Base-by-base conservation (phyloP, 2,329 filamentous ascomycete species). In the Exophiala sp. region DNA sequence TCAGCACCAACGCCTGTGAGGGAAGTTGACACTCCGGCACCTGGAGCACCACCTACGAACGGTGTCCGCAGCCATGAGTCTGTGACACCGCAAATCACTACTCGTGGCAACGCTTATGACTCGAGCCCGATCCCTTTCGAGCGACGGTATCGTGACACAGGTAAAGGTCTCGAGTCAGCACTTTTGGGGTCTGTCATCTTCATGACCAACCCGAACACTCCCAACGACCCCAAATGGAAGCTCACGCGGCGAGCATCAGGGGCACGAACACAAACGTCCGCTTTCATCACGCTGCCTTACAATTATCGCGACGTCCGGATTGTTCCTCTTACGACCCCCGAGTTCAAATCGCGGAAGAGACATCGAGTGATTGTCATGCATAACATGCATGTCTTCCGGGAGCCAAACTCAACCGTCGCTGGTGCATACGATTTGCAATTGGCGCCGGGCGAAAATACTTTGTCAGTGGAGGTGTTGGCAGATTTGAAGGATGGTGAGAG, bases 401-500 rank as follows among this genome's bases (percentile, higher is more conserved):
- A 62, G 16, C 50, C 52, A 35, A 60, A 58, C 32, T 58, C 62
- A 14, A 75, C 79, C 43, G 76, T 78, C 55, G 83, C 83, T 58
- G 84, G 86, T n/a, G 74, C 87, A 0, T 96, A 90, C 63, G 91
- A 96, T 63, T 80, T 85, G 6, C 81, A 81, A 47, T 74, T 96
- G 24, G 78, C 82, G 21, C 79, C 81, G 1, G 90, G 89, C 5
- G 79, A 90, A 47, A 95, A 94, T 62, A 80, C 85, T 42, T 80
- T 96, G 47, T 87, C 91, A 63, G 78, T 95, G 6, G 87, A 92
- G 64, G 77, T 92, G 54, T 82, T 91, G 59, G 88, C 87, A 1
- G 85, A 85, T 5, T 78, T 89, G 40, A 59, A 49, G 59, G 82
- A 80, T 1, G 81, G 77, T 63, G 81, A 78, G 16, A 75, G 82